Base-by-base conservation (phyloP, 2,329 filamentous ascomycete genomes). In the Geosmithia morbida region DNA sequence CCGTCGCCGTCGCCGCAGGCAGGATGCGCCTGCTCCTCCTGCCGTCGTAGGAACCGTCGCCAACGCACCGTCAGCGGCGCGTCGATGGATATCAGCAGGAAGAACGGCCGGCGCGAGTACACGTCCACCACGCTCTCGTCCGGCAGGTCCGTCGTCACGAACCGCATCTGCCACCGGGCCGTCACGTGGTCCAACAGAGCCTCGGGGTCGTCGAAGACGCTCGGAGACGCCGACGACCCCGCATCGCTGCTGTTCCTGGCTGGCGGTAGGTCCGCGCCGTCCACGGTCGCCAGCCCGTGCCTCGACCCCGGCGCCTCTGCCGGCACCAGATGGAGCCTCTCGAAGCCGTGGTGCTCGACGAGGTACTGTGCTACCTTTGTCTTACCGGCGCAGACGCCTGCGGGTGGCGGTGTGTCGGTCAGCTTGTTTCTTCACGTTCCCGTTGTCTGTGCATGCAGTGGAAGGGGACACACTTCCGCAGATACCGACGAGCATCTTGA, bases 341-440 rank as follows among this genome's bases (percentile, higher is more conserved):
- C 79, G 66, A 97, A 98, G 51, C 78, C 80, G 64, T 96, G 85
- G 53, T 89, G 78, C 52, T 88, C 77, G 53, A 89, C 78, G 8
- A 98, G 77, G 61, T 94, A 96, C 48, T 86, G 78, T 49, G 88
- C 88, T 53, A 97, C 86, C 10, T 87, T 87, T 60, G 81, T 82
- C 69, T 96, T 97, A 58, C 92, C 92, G 45, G 90, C 82, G 68
- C 89, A 97, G 57, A 96, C 90, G 58, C 86, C 89, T 37, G 22
- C 4, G 22, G 22, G n/a, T n/a, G n/a, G n/a, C n/a, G 8, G 22
- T 92, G 58, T 20, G 41, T 18, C 17, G 19, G 46, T 48, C 26
- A 39, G 46, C 52, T 48, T 54, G 52, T 50, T 45, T 4, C 44
- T 47, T 22, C 45, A 37, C 16, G 11, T 48, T 20, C 47, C 20